Conservation (phyloP, 1,284 basidiomycete species). For the Irpex sp. region DNA sequence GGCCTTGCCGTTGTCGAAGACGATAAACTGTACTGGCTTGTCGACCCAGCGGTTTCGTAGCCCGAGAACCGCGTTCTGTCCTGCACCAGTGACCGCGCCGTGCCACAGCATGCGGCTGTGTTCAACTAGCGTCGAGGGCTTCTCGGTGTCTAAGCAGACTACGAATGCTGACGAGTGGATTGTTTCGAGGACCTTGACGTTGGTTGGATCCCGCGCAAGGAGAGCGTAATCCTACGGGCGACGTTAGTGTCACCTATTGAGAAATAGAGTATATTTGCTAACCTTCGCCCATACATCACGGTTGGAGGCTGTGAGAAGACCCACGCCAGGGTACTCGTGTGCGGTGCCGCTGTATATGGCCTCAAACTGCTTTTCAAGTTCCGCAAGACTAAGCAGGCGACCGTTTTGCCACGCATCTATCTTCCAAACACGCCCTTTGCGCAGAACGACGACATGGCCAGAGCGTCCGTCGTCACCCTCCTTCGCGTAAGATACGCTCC, state of each 20-base stretch:
- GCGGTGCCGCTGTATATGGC: constrained; percentile 67
- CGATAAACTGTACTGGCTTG: constrained; percentile 81
- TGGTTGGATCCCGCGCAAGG: constrained; percentile 50
- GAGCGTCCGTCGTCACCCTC: constrained; percentile 60
- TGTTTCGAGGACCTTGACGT: constrained; percentile 59
- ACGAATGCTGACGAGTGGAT: constrained; percentile 85
- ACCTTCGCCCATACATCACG: constrained; percentile 86
- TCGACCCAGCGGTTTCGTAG: constrained; percentile 78
- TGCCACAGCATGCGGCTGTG: constrained; percentile 74
- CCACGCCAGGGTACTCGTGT: constrained; percentile 67
- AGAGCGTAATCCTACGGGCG: constrained; percentile 56
- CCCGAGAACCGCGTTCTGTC: constrained; percentile 33
- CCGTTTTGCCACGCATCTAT: constrained; percentile 57
- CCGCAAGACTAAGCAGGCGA: constrained; percentile 61
- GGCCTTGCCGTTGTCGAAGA: constrained; percentile 75
- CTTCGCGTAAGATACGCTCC: constrained; percentile 68
- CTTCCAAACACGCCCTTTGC: constrained; percentile 78
- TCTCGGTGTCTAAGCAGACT: constrained; percentile 70
- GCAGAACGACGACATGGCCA: constrained; percentile 75
- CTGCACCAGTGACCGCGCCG: constrained; percentile 40
- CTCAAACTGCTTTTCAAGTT: constrained; percentile 72
- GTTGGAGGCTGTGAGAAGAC: constrained; percentile 73
- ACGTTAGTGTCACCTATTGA: background rate
- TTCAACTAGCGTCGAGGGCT: constrained; percentile 49
- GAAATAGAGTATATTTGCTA: constrained; percentile 6